Base-by-base conservation (phyloP, 352 stramenopile genomes). In the Globisporangium okanoganense region DNA sequence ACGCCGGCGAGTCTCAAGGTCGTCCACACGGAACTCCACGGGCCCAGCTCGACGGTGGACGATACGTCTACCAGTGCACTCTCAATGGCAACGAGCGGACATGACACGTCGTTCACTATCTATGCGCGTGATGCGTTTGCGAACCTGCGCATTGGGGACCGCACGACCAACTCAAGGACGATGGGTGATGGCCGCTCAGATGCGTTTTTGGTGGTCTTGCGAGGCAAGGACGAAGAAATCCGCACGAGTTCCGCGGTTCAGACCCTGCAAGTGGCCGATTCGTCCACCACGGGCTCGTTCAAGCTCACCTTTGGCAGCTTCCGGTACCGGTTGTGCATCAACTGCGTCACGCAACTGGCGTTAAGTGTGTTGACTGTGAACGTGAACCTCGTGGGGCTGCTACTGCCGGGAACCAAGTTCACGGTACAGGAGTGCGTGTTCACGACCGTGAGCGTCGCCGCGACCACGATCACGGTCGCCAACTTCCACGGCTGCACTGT, bases 81-180 rank as follows among this genome's bases (percentile, higher is more conserved):
- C 10, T 90, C 75, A 13, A 48, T 53, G 5, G 92, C 91, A 16
- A 87, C 76, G 24, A 97, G 96, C 52, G 90, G 90, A 8, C 73
- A 90, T 24, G 67, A 85, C 56, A 97, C 87, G 2, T 88, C 67
- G 8, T 98, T 99, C 45, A 75, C 55, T 2, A 74, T 99, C 16
- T 78, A 91, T 47, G 83, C 95, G 2, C 74, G 92, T 1, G 96
- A 99, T 62, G 86, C 85, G 6, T 99, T 98, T 70, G 92, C 91
- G 5, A 99, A 99, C 57, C 58, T 97, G 41, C 78, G 95, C 38
- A 80, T 70, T 22, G 86, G 84, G 0, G 87, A 74, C 64, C 81
- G 69, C 62, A 96, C 76, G 14, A 84, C 73, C 0, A 75, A 90
- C 63, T 92, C 84, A 5, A 64, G 71, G n/a, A 67, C 70, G 3